Conservation (phyloP, 352 stramenopile species). For the Globisporangium megalacanthum region DNA sequence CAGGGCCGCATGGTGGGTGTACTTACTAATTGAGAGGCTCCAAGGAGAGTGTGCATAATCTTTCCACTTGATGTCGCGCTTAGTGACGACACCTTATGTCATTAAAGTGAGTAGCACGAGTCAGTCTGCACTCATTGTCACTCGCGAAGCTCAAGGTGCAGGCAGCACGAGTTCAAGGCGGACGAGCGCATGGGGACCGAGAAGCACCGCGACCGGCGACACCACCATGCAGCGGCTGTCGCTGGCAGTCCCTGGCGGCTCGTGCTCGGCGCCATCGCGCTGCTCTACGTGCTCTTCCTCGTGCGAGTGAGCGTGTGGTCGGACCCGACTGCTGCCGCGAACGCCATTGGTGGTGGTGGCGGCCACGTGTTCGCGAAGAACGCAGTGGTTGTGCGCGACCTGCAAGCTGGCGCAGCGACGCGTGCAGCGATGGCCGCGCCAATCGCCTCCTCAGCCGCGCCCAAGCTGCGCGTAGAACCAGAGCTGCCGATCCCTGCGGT, state of each 20-base stretch:
- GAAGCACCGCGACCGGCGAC: constrained; percentile 7
- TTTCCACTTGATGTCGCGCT: too few relatives aligned
- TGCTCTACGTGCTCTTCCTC: constrained; percentile 20
- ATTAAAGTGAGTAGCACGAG: too few relatives aligned
- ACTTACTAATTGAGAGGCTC: too few relatives aligned
- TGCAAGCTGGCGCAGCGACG: not conserved
- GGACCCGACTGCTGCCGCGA: not conserved
- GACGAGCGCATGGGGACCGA: not conserved
- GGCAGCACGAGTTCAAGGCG: too few relatives aligned
- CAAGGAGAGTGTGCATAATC: too few relatives aligned
- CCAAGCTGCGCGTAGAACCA: constrained; percentile 2
- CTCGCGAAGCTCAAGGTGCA: too few relatives aligned
- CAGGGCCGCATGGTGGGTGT: too few relatives aligned
- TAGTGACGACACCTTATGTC: too few relatives aligned
- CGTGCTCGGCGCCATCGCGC: constrained; percentile 8
- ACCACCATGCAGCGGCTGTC: constrained; percentile 5
- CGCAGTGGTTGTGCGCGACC: constrained; percentile 8
- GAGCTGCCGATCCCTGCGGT: constrained; percentile 4
- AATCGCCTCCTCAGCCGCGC: not conserved
- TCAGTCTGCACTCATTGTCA: too few relatives aligned
- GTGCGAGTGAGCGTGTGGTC: constrained; percentile 15
- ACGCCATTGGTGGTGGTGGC: constrained; percentile 1
- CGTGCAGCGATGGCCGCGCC: not conserved
- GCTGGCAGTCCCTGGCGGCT: constrained; percentile 11
- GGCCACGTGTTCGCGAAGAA: constrained; percentile 4